These are phyloP conservation scores for Ceratocystis harringtonii DNA, from an alignment of 2,329 filamentous ascomycete species.

Conservation along the genomic window DNA sequence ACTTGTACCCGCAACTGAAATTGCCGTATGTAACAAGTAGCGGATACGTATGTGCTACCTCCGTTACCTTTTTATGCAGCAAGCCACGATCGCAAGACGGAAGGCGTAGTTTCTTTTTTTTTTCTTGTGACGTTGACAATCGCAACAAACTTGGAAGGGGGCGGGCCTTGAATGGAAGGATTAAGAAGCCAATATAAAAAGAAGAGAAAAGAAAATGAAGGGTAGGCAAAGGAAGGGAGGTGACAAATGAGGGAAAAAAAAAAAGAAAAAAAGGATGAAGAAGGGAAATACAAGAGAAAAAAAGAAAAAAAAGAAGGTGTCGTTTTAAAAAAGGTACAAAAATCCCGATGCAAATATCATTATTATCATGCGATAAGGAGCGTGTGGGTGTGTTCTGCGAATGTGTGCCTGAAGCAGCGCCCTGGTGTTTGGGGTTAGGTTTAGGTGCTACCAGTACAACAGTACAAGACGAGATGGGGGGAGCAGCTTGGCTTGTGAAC, in stretches of 20 bases:
- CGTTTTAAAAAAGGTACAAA: neutral
- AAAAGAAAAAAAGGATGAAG: neutral
- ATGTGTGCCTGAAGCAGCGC: neutral
- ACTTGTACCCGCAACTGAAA: neutral
- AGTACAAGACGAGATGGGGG: neutral
- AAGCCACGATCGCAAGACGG: neutral
- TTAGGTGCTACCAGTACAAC: neutral
- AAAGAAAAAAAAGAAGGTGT: neutral
- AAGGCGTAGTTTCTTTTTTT: slow-evolving; percentile 2
- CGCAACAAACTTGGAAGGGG: neutral
- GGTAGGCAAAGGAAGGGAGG: neutral
- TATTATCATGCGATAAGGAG: slow-evolving; percentile 7
- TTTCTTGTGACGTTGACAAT: slow-evolving; percentile 1
- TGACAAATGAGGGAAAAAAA: neutral
- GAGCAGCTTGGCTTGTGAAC: neutral
- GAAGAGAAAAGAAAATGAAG: neutral
- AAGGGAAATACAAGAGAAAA: neutral
- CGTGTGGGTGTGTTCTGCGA: no score
- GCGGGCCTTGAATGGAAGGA: neutral
- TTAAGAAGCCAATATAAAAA: neutral
- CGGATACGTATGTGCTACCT: neutral
- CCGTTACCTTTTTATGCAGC: neutral
- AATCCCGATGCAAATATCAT: neutral
- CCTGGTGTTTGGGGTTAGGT: neutral
- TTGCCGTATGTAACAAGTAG: neutral